Base-by-base conservation (phyloP, 352 stramenopile species). In the Globisporangium iwayamae region DNA sequence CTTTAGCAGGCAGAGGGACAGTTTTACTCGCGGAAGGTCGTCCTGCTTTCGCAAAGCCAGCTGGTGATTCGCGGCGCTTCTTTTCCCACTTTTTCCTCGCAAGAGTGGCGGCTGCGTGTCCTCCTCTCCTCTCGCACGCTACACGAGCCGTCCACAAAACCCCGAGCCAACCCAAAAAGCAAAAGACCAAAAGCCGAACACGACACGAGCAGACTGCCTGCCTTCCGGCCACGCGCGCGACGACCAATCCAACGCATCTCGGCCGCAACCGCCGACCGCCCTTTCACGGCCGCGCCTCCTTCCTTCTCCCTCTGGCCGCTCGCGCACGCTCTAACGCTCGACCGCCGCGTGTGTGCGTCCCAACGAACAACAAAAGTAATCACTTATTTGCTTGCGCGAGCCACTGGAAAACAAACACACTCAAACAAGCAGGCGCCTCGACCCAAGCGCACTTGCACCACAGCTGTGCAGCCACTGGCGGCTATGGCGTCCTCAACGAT, bases 311-410 rank as follows among this genome's bases (percentile, higher is more conserved):
- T 14, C 51, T 57, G 28, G 30, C n/a, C 4, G 36, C 10, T 25
- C 11, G 22, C 14, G 25, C 55, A n/a, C 16, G 39, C 54, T 18
- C 39, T 11, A 13, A 13, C 38, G 14, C 20, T 36, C 54, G 34
- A 6, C 20, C 3, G 47, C 11, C 34, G 11, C 22, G 47, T 32
- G 47, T 9, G n/a, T 8, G 20, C 39, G 18, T 16, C 39, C 18
- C 39, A 61, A 52, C 56, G 56, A 61, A 61, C 56, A 61, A 61
- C 56, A 51, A 61, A 61, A 60, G 9, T 18, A 55, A 34, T 36
- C 22, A 54, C 22, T 11, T 14, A 8, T 6, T 14, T 39, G 25
- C 55, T 14, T 39, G 25, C 55, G 13, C 55, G 54, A 45, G 32
- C 30, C 38, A 52, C 22, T 39, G 38, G 38, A 52, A 50, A 22